These are phyloP conservation scores for Phyllosticta citrichinensis DNA, from an alignment of 2,329 filamentous ascomycete genomes.

Conservation along the genomic window DNA sequence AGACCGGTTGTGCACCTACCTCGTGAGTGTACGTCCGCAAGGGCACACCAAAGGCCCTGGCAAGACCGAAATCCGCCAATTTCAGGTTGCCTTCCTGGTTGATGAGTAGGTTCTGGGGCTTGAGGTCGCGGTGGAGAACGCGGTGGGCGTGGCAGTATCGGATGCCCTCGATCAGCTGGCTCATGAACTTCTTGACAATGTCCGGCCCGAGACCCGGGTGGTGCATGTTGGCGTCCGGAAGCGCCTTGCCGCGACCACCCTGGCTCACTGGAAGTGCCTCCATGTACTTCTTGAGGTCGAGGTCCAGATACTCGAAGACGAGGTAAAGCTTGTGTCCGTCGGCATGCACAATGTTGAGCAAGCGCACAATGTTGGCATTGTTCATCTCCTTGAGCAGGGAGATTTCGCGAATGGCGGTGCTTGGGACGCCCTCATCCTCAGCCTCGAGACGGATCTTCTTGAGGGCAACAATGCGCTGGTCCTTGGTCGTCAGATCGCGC, in stretches of 20 bases:
- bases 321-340: constrained; percentile 93
- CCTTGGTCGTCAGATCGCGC: constrained; percentile 68
- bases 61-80: constrained; percentile 81
- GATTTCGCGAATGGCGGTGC: constrained; percentile 88
- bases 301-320: constrained; percentile 83
- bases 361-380: constrained; percentile 78
- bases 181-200: constrained; percentile 91
- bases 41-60: constrained; percentile 82
- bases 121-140: constrained; percentile 77
- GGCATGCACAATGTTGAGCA: constrained; percentile 87
- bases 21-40: constrained; percentile 89
- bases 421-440: constrained; percentile 88
- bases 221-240: constrained; percentile 65
- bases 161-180: constrained; percentile 73
- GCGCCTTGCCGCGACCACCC: constrained; percentile 72
- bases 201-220: constrained; percentile 63
- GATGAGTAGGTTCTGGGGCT: constrained; percentile 85
- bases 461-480: constrained; percentile 73
- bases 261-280: constrained; percentile 76
- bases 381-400: constrained; percentile 91
- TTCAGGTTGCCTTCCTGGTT: constrained; percentile 81
- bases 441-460: constrained; percentile 95
- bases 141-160: constrained; percentile 84
- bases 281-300: constrained; percentile 95
- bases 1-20: constrained; percentile 28